Conservation (phyloP, 768 basidiomycete genomes). For the Sarcodon aspratus region DNA sequence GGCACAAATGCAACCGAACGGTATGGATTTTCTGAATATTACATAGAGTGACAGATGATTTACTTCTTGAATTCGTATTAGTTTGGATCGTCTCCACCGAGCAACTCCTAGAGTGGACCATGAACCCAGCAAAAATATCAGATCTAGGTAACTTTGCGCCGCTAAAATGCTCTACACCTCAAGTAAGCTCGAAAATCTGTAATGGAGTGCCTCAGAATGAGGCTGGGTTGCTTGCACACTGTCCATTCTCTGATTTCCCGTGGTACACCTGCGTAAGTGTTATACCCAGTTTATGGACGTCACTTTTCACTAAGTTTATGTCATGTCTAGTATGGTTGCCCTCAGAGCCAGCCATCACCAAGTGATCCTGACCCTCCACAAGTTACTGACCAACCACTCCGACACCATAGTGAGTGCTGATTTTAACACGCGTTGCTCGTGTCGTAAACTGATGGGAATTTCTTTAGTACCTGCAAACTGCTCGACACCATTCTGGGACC, state of each 20-base stretch:
- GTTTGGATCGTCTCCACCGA: slow-evolving; percentile 68
- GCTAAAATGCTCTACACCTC: slow-evolving; percentile 54
- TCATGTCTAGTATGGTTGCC: slow-evolving; percentile 58
- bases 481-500: slow-evolving; percentile 77
- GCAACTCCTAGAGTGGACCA: slow-evolving; percentile 67
- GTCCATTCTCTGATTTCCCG: slow-evolving; percentile 64
- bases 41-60: neutral
- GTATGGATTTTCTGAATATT: slow-evolving; percentile 18
- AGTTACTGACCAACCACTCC: slow-evolving; percentile 30
- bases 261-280: slow-evolving; percentile 65
- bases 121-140: slow-evolving; percentile 52
- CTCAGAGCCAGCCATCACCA: slow-evolving; percentile 37
- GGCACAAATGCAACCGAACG: slow-evolving; percentile 61
- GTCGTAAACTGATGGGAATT: neutral
- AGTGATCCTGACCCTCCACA: slow-evolving; percentile 60
- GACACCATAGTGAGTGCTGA: slow-evolving; percentile 42
- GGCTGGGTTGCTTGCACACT: slow-evolving; percentile 45
- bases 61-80: slow-evolving; percentile 9
- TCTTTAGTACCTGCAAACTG: slow-evolving; percentile 53
- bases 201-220: slow-evolving; percentile 69
- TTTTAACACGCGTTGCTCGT: slow-evolving; percentile 4
- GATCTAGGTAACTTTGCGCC: slow-evolving; percentile 41
- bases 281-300: neutral
- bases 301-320: neutral
- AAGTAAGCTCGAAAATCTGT: slow-evolving; percentile 56